Evolutionary conservation across 2,329 filamentous ascomycete genomes (phyloP).

Genomic region (Tothia fuscella): DNA sequence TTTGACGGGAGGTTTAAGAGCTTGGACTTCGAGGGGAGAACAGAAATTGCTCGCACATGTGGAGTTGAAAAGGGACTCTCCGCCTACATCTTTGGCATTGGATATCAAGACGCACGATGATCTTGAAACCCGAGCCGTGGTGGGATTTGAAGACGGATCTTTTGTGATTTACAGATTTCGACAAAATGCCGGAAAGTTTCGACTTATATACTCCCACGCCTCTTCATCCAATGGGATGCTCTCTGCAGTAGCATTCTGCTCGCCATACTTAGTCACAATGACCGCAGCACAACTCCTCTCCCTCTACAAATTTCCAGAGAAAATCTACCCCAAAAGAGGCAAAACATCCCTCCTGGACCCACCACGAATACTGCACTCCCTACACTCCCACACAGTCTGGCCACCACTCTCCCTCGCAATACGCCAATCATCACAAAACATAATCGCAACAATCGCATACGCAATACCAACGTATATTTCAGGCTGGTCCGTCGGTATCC

Average conservation of each 20-base stretch:
- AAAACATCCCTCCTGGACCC: slow-evolving; percentile 17
- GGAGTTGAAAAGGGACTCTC: not conserved
- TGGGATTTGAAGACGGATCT: slow-evolving; percentile 39
- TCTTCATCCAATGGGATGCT: slow-evolving; percentile 54
- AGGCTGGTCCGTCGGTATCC: slow-evolving; percentile 85
- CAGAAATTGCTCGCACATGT: slow-evolving; percentile 47
- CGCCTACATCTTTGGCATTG: slow-evolving; percentile 54
- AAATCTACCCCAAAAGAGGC: slow-evolving; percentile 3
- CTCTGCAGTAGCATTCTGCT: slow-evolving; percentile 56
- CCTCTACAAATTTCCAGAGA: slow-evolving; percentile 53
- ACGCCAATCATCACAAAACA: slow-evolving; percentile 48
- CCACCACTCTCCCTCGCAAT: slow-evolving; percentile 75
- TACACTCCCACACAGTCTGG: slow-evolving; percentile 68
- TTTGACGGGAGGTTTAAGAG: slow-evolving; percentile 54
- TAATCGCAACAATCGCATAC: slow-evolving; percentile 79
- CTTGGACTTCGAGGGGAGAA: slow-evolving; percentile 56
- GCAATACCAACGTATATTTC: slow-evolving; percentile 63
- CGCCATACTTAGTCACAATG: slow-evolving; percentile 69
- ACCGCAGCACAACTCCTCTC: slow-evolving; percentile 63
- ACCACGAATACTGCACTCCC: slow-evolving; percentile 58
- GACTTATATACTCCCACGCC: slow-evolving; percentile 44
- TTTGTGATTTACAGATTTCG: slow-evolving; percentile 55
- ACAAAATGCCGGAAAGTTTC: slow-evolving; percentile 32
- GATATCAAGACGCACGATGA: slow-evolving; percentile 30
- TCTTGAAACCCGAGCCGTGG: slow-evolving; percentile 22